Percentiles rank a stretch among this genome's conserved stretches.
Evolutionary conservation across 1,284 basidiomycete genomes (phyloP).

Genomic region (Marasmius sp.): DNA sequence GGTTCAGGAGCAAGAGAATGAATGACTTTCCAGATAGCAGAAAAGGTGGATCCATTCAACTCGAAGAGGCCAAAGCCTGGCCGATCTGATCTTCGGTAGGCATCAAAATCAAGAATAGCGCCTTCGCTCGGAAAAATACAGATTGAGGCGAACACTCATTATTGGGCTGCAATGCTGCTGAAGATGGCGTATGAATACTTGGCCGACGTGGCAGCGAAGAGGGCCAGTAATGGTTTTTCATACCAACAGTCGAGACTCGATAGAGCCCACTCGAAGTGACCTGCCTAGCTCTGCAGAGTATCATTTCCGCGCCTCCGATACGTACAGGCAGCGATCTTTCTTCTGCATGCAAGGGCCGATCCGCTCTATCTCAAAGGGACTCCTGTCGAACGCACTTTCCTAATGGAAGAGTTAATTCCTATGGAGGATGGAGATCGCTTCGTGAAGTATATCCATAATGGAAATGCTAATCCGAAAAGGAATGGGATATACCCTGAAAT

Average conservation of each 20-base stretch:
- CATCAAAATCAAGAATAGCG: too few relatives aligned
- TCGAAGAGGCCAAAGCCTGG: too few relatives aligned
- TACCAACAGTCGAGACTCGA: too few relatives aligned
- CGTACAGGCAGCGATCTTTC: background rate
- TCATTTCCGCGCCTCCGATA: background rate
- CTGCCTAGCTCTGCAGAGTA: background rate
- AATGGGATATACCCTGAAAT: slow-evolving; percentile 77
- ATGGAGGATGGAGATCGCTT: background rate
- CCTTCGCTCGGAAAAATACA: background rate
- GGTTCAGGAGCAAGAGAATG: too few relatives aligned
- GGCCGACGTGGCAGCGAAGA: too few relatives aligned
- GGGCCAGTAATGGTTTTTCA: too few relatives aligned
- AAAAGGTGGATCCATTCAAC: too few relatives aligned
- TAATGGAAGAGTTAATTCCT: slow-evolving; percentile 4
- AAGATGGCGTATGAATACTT: background rate
- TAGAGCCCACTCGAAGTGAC: too few relatives aligned
- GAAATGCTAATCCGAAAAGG: slow-evolving; percentile 45
- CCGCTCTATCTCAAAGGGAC: background rate
- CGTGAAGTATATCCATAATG: slow-evolving; percentile 12
- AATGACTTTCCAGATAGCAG: too few relatives aligned
- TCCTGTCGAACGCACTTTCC: background rate
- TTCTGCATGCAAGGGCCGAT: background rate
- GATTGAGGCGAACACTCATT: slow-evolving; percentile 2
- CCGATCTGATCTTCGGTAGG: too few relatives aligned
- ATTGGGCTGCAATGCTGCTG: background rate